These are phyloP conservation scores for Irpex sp. DNA, from an alignment of 1,284 basidiomycete species.

Conservation along the genomic window DNA sequence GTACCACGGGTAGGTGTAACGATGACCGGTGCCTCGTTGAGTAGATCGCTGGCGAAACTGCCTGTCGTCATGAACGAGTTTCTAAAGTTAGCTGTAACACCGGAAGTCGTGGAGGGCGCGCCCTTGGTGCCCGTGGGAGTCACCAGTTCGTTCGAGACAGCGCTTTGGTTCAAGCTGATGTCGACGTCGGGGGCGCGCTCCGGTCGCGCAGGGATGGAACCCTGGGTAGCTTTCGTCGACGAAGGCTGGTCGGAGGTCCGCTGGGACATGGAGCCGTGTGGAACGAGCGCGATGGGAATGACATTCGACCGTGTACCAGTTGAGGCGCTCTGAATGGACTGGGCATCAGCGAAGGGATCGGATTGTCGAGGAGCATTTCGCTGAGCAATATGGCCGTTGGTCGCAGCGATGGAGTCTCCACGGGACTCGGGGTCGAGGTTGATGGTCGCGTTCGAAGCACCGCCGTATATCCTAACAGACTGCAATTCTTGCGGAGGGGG, in stretches of 20 bases:
- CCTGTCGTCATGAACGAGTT: conserved; percentile 71
- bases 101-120: conserved; percentile 51
- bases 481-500: conserved; percentile 28
- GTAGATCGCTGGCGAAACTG: conserved; percentile 72
- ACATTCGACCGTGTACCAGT: conserved; percentile 77
- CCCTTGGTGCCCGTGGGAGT: conserved; percentile 26
- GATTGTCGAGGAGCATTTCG: conserved; percentile 31
- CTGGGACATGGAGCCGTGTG: conserved; percentile 46
- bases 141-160: conserved; percentile 47
- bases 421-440: conserved; percentile 55
- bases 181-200: conserved; percentile 55
- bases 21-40: conserved; percentile 78
- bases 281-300: conserved; percentile 77
- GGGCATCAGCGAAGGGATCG: conserved; percentile 74
- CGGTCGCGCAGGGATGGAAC: conserved; percentile 49
- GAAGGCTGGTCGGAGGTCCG: conserved; percentile 22
- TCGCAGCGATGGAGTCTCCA: conserved; percentile 26
- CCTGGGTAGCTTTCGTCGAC: conserved; percentile 26
- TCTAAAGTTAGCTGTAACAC: conserved; percentile 47
- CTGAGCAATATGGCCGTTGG: conserved; percentile 23
- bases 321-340: conserved; percentile 72
- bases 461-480: conserved; percentile 45
- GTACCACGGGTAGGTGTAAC: conserved; percentile 63
- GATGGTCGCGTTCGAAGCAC: conserved; percentile 45
- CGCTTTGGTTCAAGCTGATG: conserved; percentile 56